These are phyloP conservation scores for Cytospora schulzeri DNA, from an alignment of 2,329 filamentous ascomycete species.

Conservation along the genomic window DNA sequence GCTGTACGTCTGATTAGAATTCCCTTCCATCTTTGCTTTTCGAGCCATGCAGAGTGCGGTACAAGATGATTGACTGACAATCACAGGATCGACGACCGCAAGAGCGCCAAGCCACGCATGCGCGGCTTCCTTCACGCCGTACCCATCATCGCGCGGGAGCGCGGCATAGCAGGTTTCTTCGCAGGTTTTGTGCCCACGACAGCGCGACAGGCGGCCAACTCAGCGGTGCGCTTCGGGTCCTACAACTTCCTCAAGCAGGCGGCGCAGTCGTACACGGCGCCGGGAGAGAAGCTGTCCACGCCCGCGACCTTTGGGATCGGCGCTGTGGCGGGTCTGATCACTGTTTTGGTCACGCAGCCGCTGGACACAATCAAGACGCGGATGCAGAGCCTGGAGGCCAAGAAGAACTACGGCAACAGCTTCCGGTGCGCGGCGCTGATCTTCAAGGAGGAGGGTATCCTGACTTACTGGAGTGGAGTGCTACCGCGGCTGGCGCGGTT, in stretches of 20 bases:
- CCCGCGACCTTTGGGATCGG: slow-evolving; percentile 89
- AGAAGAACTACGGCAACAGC: slow-evolving; percentile 80
- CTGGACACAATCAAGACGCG: slow-evolving; percentile 95
- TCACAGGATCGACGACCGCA: slow-evolving; percentile 89
- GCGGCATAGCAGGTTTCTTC: slow-evolving; percentile 90
- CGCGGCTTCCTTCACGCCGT: slow-evolving; percentile 90
- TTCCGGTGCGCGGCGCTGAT: slow-evolving; percentile 81
- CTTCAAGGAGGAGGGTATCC: slow-evolving; percentile 82
- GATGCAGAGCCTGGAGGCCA: slow-evolving; percentile 95
- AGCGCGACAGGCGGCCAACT: slow-evolving; percentile 91
- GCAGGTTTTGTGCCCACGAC: slow-evolving; percentile 96
- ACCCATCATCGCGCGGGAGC: slow-evolving; percentile 81
- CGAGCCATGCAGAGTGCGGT: neutral
- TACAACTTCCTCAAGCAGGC: slow-evolving; percentile 91
- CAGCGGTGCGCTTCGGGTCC: slow-evolving; percentile 83
- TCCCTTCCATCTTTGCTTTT: neutral
- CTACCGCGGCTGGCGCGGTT: slow-evolving; percentile 81
- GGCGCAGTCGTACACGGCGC: slow-evolving; percentile 87
- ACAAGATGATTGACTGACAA: neutral
- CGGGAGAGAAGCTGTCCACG: slow-evolving; percentile 90
- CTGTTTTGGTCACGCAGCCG: slow-evolving; percentile 75
- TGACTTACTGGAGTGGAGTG: slow-evolving; percentile 94
- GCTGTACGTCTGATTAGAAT: slow-evolving; percentile 66
- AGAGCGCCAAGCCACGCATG: slow-evolving; percentile 81
- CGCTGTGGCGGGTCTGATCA: slow-evolving; percentile 85